phyloP scores from a whole-genome alignment of 305 asterid genomes.

The Plantago lanceolata region DNA sequence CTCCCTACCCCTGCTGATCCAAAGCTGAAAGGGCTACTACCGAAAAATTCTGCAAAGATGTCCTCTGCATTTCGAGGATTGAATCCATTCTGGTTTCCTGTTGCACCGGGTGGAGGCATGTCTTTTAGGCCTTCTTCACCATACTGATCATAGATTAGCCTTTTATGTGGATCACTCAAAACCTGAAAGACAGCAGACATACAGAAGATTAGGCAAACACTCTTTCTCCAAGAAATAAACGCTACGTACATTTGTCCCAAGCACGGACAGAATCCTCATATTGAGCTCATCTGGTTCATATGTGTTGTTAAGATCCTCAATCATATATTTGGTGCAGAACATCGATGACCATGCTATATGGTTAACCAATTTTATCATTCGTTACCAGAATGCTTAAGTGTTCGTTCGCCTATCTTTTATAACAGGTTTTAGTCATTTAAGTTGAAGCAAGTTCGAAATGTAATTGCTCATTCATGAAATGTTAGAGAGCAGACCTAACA shows the following conservation, averaged over 20 bases:
- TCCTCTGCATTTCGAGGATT: conserved; percentile 83
- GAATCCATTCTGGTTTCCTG: conserved; percentile 49
- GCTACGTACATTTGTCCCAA: not conserved
- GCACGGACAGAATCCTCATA: not conserved
- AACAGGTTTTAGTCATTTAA: too few relatives aligned
- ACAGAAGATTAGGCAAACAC: not conserved
- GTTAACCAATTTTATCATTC: not conserved
- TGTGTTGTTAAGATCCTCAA: not conserved
- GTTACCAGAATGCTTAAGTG: not conserved
- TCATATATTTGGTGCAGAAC: not conserved
- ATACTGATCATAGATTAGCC: conserved; percentile 14
- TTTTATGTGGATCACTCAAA: conserved; percentile 16
- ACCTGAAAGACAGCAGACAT: not conserved
- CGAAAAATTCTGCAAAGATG: conserved; percentile 86
- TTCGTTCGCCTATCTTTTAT: too few relatives aligned
- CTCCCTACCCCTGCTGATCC: conserved; percentile 57
- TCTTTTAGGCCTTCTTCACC: conserved; percentile 19
- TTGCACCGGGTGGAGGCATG: conserved; percentile 50
- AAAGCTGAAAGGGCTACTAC: conserved; percentile 73
- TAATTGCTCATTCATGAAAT: too few relatives aligned
- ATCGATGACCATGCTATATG: too few relatives aligned
- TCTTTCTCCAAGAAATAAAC: too few relatives aligned
- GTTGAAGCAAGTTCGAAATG: too few relatives aligned
- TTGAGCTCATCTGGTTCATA: not conserved
- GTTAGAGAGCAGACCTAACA: not conserved